Conservation (phyloP, 2,329 filamentous ascomycete species). For the Apiospora koreana region DNA sequence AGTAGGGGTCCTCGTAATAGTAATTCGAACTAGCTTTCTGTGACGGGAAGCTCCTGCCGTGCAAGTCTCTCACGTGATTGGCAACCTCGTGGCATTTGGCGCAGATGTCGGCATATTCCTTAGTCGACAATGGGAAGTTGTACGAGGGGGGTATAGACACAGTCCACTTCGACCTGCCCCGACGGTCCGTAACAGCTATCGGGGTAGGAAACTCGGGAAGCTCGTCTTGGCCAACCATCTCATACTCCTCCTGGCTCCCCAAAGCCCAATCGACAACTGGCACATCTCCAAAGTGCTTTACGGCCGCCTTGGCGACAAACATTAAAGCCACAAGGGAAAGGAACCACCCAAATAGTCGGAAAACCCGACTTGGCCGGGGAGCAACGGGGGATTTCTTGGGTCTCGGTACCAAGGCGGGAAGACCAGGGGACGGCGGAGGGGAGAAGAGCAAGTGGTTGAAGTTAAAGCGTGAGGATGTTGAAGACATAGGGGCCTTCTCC, state of each 20-base stretch:
- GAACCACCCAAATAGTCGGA: constrained; percentile 58
- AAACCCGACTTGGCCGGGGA: constrained; percentile 58
- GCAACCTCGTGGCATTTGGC: constrained; percentile 67
- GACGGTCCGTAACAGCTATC: constrained; percentile 66
- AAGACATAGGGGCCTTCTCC: constrained; percentile 46
- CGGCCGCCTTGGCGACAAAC: constrained; percentile 45
- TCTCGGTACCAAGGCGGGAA: constrained; percentile 67
- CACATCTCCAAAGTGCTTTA: constrained; percentile 33
- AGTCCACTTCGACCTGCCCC: constrained; percentile 73
- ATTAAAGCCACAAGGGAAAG: constrained; percentile 50
- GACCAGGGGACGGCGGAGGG: constrained; percentile 69
- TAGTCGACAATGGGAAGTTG: constrained; percentile 65
- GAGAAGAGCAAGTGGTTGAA: constrained; percentile 70
- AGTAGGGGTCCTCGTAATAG: constrained; percentile 66
- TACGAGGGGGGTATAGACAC: constrained; percentile 71
- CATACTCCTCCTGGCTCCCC: constrained; percentile 52
- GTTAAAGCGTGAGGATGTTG: constrained; percentile 61
- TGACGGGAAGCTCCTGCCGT: constrained; percentile 41
- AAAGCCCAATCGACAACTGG: constrained; percentile 41
- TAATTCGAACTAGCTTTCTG: constrained; percentile 52
- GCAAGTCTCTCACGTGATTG: constrained; percentile 54
- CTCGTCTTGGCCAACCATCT: constrained; percentile 66
- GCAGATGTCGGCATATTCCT: constrained; percentile 71
- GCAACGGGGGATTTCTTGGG: constrained; percentile 62
- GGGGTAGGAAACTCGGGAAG: constrained; percentile 75